Evolutionary conservation across 2,329 filamentous ascomycete genomes (phyloP), one percentile per base, ranked within the genome.

Genomic region (Trichophyton verrucosum): DNA sequence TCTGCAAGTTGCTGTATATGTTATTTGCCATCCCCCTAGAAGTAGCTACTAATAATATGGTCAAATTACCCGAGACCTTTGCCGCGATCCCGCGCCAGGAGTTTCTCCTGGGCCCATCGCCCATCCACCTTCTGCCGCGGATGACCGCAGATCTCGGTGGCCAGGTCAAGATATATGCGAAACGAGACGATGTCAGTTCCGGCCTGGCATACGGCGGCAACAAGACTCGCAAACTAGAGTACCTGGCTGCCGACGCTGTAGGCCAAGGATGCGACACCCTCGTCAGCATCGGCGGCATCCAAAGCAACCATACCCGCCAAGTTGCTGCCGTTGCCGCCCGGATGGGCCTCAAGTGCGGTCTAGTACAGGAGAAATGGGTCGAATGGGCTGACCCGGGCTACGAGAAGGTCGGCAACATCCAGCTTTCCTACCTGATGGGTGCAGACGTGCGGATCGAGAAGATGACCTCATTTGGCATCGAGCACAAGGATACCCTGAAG

Each of bases 101-200:
- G 8, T 80, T 88, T 66, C 81, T 86, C 63, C 86, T 88, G 60
- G 84, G 83, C 0, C 82, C 85, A 15, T 87, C 86, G 0, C 86
- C 85, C 33, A 86, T 89, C 67, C 84, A 89, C 69, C 72, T 78
- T 58, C 80, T 89, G 40, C 82, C 84, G 60, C 80, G 84, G 64
- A 86, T 88, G 68, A 84, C 83, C 36, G 71, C 78, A 59, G 82
- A 81, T 24, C 78, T 88, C 3, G 80, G 81, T 57, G 79, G 80
- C 33, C 80, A 79, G 66, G 82, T 86, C 46, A 76, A 79, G 20
- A 80, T 89, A 64, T 89, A 83, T 69, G 86, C 86, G 59, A 89
- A 89, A 73, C 81, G 86, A 58, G 86, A 89, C 65, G 86, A 89
- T 73, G 83, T 84, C 68, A 87, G 86, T 73, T 86, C 83, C 1